A percentile compares a stretch with the other conserved stretches of the same genome.
phyloP scores from a whole-genome alignment of 208 protist genomes.

The Wallacemonas sp. region DNA sequence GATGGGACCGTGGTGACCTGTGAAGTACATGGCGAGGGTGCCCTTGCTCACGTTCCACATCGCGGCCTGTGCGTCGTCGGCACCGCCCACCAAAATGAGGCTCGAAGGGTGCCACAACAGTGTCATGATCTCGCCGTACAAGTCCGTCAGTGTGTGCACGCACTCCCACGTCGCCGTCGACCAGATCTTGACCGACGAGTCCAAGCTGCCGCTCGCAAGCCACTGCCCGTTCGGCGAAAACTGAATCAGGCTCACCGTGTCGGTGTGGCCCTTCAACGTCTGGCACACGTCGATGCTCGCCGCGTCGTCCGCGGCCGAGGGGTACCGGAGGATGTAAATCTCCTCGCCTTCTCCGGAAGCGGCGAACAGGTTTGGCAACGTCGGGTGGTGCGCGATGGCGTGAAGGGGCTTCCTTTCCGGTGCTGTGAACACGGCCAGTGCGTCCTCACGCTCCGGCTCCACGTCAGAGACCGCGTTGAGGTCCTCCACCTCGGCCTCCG shows the following conservation, averaged over 20 bases:
- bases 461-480: constrained; percentile 76
- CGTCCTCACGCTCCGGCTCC: constrained; percentile 83
- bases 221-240: constrained; percentile 83
- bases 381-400: constrained; percentile 50
- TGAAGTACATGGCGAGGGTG: constrained; percentile 91
- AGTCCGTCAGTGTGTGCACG: constrained; percentile 73
- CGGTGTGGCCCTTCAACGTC: constrained; percentile 70
- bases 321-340: constrained; percentile 55
- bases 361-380: constrained; percentile 48
- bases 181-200: constrained; percentile 77
- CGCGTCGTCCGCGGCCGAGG: background rate
- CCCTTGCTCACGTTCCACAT: constrained; percentile 95
- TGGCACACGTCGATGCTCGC: constrained; percentile 20
- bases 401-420: constrained; percentile 67
- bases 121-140: constrained; percentile 80
- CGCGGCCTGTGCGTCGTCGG: constrained; percentile 89
- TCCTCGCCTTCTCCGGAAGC: constrained; percentile 75
- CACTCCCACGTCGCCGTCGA: constrained; percentile 80
- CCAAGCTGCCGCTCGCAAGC: constrained; percentile 79
- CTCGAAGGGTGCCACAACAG: constrained; percentile 95
- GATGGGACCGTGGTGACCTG: constrained; percentile 86
- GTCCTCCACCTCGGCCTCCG: constrained; percentile 60
- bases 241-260: constrained; percentile 77
- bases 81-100: constrained; percentile 87
- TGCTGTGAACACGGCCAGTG: constrained; percentile 51